Conservation (phyloP, 2,329 filamentous ascomycete genomes). For the Cryphonectria japonica region DNA sequence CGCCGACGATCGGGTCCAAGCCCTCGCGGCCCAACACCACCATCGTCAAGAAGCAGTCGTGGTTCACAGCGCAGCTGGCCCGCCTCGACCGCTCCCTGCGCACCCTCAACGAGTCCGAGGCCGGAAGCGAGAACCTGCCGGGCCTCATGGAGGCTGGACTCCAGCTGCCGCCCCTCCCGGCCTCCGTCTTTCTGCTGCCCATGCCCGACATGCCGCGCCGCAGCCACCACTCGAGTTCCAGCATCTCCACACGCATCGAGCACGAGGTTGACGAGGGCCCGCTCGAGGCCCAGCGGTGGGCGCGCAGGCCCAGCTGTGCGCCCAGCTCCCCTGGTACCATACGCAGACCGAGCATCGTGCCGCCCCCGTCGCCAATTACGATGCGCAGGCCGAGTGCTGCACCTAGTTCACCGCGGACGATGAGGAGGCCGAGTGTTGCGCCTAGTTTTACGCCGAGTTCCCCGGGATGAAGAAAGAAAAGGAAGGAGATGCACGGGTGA, state of each 20-base stretch:
- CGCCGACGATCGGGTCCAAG: constrained; percentile 25
- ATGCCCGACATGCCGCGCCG: constrained; percentile 14
- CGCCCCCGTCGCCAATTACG: neutral
- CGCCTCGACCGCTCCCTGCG: constrained; percentile 23
- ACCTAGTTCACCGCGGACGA: constrained; percentile 1
- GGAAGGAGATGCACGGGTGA: neutral
- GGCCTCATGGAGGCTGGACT: constrained; percentile 1
- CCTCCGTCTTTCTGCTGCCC: constrained; percentile 10
- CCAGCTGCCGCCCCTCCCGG: constrained; percentile 10
- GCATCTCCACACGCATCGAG: constrained; percentile 22
- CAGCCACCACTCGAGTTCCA: constrained; percentile 19
- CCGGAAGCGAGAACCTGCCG: neutral
- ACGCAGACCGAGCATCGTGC: neutral
- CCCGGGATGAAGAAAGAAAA: neutral
- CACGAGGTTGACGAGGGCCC: constrained; percentile 22
- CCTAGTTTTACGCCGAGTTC: constrained; percentile 10
- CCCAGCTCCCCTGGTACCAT: constrained; percentile 6
- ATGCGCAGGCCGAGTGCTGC: constrained; percentile 10
- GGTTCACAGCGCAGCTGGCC: constrained; percentile 27
- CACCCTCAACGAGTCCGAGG: constrained; percentile 22
- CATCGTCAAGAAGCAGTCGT: constrained; percentile 24
- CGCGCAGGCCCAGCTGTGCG: constrained; percentile 8
- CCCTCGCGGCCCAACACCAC: constrained; percentile 14
- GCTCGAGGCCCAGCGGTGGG: constrained; percentile 13
- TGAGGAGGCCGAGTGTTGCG: constrained; percentile 10